These are phyloP conservation scores for Plasmopara viticola DNA, from an alignment of 352 stramenopile genomes.

Conservation along the genomic window DNA sequence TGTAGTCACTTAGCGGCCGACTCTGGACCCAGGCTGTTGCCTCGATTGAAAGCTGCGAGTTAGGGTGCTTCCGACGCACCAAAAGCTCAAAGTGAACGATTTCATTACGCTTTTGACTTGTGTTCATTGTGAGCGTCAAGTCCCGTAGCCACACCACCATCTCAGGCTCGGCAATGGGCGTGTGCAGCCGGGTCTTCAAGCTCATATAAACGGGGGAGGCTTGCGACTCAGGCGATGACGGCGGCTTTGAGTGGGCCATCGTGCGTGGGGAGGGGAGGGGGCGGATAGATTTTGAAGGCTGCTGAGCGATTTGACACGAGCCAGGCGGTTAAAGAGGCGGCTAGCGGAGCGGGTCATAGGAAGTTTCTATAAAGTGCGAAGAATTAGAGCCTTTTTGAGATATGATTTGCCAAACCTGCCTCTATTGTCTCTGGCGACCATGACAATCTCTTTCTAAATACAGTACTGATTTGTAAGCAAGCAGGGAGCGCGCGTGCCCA, in stretches of 20 bases:
- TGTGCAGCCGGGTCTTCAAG: conserved; percentile 16
- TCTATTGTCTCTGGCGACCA: conserved; percentile 1
- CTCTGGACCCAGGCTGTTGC: conserved; percentile 20
- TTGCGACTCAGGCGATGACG: conserved; percentile 11
- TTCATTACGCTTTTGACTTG: conserved; percentile 10
- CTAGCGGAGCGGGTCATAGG: not conserved
- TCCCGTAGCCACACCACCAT: conserved; percentile 19
- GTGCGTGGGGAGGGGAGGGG: not conserved
- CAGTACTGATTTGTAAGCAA: too few species aligned
- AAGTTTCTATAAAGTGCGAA: conserved; percentile 4
- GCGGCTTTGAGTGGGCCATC: conserved; percentile 9
- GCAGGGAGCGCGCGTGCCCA: too few species aligned
- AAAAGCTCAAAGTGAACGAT: conserved; percentile 17
- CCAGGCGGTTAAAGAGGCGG: not conserved
- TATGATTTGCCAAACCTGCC: not conserved
- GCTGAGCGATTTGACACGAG: not conserved
- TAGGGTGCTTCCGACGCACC: conserved; percentile 11
- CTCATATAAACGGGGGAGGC: conserved; percentile 7
- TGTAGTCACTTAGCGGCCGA: conserved; percentile 26
- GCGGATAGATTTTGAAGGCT: not conserved
- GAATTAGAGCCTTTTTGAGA: not conserved
- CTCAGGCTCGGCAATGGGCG: conserved; percentile 18
- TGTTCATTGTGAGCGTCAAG: conserved; percentile 19
- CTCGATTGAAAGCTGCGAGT: conserved; percentile 7
- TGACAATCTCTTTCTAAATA: too few species aligned